Conservation (phyloP, 305 asterid genomes). For the Solanum hybrid region DNA sequence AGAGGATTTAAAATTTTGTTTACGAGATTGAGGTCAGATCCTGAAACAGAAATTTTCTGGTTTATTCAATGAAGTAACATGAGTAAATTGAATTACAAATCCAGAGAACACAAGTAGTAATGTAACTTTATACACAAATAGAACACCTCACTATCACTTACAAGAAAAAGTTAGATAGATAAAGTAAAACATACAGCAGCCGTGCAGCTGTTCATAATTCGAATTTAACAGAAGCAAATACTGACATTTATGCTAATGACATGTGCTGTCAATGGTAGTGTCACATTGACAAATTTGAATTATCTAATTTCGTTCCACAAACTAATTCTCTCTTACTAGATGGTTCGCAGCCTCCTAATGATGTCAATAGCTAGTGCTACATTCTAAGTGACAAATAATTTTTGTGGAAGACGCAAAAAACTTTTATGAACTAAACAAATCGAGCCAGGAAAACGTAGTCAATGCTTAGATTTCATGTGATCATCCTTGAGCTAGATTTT, state of each 20-base stretch:
- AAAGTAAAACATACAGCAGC: background rate
- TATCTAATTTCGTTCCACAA: background rate
- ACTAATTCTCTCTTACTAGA: background rate
- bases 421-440: background rate
- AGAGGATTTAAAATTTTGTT: slow-evolving; percentile 55
- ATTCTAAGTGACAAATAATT: background rate
- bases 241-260: background rate
- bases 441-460: background rate
- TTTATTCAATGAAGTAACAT: background rate
- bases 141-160: background rate
- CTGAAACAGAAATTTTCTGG: slow-evolving; percentile 32
- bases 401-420: background rate
- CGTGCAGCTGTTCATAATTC: background rate
- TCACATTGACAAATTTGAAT: background rate
- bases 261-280: background rate
- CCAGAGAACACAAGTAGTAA: background rate
- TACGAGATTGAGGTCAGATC: slow-evolving; percentile 48
- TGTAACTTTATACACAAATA: background rate
- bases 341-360: background rate
- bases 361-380: background rate
- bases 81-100: background rate
- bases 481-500: background rate
- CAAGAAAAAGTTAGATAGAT: background rate
- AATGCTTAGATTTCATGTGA: background rate
- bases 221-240: background rate